Percentiles rank a stretch among this genome's conserved stretches.
phyloP scores from a whole-genome alignment of 2,329 filamentous ascomycete genomes.

The Arthrobotrys pseudoclavata region DNA sequence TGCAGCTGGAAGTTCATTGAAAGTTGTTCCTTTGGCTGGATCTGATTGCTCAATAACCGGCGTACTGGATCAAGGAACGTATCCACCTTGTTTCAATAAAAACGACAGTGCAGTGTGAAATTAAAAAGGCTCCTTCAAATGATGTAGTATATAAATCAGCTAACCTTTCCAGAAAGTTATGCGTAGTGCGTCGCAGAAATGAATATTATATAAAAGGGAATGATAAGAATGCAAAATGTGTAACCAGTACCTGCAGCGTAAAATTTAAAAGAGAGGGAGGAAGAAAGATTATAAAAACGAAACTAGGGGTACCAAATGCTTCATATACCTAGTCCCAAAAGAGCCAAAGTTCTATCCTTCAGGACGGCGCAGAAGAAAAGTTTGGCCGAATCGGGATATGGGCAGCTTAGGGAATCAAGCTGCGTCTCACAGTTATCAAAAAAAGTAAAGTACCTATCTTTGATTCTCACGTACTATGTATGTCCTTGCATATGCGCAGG shows the following conservation, averaged over 20 bases:
- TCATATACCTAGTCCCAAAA: constrained; percentile 33
- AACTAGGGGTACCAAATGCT: constrained; percentile 23
- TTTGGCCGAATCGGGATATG: constrained; percentile 27
- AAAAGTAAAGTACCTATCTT: neutral
- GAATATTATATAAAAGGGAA: constrained; percentile 34
- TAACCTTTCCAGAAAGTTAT: constrained; percentile 30
- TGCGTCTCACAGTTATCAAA: constrained; percentile 34
- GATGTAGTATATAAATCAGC: constrained; percentile 17
- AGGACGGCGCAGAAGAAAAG: constrained; percentile 15
- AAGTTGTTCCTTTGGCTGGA: neutral
- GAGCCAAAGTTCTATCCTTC: constrained; percentile 25
- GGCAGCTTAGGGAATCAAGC: constrained; percentile 40
- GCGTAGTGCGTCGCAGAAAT: constrained; percentile 17
- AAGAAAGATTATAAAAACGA: constrained; percentile 18
- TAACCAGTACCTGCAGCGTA: constrained; percentile 11
- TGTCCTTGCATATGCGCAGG: constrained; percentile 5
- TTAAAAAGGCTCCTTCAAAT: constrained; percentile 21
- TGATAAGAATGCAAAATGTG: constrained; percentile 15
- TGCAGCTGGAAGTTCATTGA: constrained; percentile 27
- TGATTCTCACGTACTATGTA: no score
- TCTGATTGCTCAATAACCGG: constrained; percentile 17
- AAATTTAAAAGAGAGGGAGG: constrained; percentile 4
- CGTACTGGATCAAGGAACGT: constrained; percentile 38
- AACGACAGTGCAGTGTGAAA: constrained; percentile 13
- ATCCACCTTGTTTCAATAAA: constrained; percentile 45